A percentile compares a stretch with the other conserved stretches of the same genome.
phyloP scores from a whole-genome alignment of 441 rosid species.

The Croton setiger region DNA sequence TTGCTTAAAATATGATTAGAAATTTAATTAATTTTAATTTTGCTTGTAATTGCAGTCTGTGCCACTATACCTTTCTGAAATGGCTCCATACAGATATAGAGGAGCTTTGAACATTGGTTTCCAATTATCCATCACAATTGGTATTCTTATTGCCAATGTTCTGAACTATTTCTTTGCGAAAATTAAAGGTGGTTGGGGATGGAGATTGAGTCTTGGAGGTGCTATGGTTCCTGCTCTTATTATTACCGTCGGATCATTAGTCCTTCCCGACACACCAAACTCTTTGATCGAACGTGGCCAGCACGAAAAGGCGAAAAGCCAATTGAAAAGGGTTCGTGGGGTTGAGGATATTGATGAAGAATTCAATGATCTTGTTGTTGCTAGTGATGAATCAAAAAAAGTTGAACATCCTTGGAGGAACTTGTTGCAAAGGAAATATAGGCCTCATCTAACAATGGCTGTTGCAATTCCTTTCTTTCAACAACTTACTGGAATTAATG shows the following conservation, averaged over 20 bases:
- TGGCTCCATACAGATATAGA: slow-evolving; percentile 85
- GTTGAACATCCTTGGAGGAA: slow-evolving; percentile 74
- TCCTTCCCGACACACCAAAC: slow-evolving; percentile 86
- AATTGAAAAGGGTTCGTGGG: slow-evolving; percentile 59
- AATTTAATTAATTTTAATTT: slow-evolving; percentile 4
- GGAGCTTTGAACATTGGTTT: slow-evolving; percentile 84
- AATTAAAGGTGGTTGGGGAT: slow-evolving; percentile 75
- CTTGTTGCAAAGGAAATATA: slow-evolving; percentile 55
- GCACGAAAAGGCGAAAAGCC: slow-evolving; percentile 38
- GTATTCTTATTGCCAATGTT: slow-evolving; percentile 65
- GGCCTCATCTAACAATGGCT: slow-evolving; percentile 79
- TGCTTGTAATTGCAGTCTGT: slow-evolving; percentile 51
- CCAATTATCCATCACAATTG: slow-evolving; percentile 70
- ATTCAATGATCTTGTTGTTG: slow-evolving; percentile 55
- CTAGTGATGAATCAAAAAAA: slow-evolving; percentile 59
- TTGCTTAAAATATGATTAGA: not conserved
- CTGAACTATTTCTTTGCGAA: slow-evolving; percentile 64
- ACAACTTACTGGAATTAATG: slow-evolving; percentile 82
- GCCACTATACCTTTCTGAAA: slow-evolving; percentile 90
- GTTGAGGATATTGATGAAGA: slow-evolving; percentile 57
- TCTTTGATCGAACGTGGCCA: slow-evolving; percentile 80
- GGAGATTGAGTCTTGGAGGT: slow-evolving; percentile 84
- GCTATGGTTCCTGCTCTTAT: slow-evolving; percentile 88
- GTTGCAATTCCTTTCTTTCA: slow-evolving; percentile 76
- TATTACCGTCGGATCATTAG: slow-evolving; percentile 55